Conservation (phyloP, 768 basidiomycete genomes). For the Lactifluus piperatus region DNA sequence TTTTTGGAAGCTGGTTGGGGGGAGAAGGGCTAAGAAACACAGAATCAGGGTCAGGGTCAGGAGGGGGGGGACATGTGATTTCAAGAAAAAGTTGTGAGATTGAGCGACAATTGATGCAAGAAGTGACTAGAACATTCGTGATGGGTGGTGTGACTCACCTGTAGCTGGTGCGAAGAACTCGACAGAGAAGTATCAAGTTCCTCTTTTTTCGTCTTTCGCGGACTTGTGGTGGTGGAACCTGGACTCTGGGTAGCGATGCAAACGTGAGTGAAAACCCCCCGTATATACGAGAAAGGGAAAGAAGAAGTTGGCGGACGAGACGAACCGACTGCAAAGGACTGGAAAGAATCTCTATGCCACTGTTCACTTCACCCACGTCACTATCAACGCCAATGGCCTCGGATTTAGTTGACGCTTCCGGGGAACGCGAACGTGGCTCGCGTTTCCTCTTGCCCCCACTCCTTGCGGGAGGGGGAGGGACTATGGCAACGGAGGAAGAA, state of each 20-base stretch:
- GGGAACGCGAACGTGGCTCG: constrained; percentile 1
- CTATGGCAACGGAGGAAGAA: not conserved
- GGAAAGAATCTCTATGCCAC: constrained; percentile 13
- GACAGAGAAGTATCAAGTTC: not conserved
- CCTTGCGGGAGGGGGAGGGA: not conserved
- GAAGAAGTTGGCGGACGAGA: not conserved
- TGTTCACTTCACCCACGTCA: not conserved
- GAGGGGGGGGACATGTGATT: no score
- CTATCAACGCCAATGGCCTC: not conserved
- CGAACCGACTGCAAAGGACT: constrained; percentile 1
- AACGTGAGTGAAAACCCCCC: not conserved
- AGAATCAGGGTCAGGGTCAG: no score
- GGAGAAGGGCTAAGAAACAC: not conserved
- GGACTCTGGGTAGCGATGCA: not conserved
- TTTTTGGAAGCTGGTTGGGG: not conserved
- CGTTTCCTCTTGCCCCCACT: constrained; percentile 10
- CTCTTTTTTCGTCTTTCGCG: not conserved
- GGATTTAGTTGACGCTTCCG: not conserved
- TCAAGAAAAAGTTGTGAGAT: no score
- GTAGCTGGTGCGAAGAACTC: not conserved
- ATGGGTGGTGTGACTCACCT: not conserved
- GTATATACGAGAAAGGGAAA: not conserved
- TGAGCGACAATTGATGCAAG: no score
- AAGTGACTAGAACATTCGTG: no score
- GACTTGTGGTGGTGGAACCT: no score